Evolutionary conservation across 352 stramenopile genomes (phyloP).

Genomic region (Albugo candida): DNA sequence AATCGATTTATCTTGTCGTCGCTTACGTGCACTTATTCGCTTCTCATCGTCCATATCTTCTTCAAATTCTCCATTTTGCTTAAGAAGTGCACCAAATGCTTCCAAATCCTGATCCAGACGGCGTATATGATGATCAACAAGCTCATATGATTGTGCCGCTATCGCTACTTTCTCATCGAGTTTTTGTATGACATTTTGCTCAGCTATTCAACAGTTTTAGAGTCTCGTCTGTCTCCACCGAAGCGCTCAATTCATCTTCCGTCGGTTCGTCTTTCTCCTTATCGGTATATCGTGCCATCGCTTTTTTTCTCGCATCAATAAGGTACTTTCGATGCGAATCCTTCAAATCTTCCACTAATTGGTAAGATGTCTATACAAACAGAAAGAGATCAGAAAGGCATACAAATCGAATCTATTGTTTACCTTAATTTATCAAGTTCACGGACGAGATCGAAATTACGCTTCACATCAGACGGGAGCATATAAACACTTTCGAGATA

Average conservation of each 20-base stretch:
- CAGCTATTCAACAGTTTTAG: constrained; percentile 26
- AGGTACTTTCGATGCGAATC: constrained; percentile 44
- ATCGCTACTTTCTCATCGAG: constrained; percentile 79
- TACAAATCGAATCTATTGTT: background rate
- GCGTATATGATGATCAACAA: constrained; percentile 74
- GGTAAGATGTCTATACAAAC: constrained; percentile 37
- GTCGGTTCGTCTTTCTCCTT: constrained; percentile 19
- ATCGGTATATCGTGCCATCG: constrained; percentile 37
- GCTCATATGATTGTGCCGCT: constrained; percentile 66
- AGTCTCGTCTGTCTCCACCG: constrained; percentile 35
- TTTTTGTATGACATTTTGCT: constrained; percentile 60
- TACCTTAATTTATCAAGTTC: constrained; percentile 63
- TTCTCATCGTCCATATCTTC: constrained; percentile 48
- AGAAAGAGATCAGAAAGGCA: background rate
- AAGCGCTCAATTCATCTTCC: constrained; percentile 34
- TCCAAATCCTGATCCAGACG: constrained; percentile 60
- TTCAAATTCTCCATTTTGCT: constrained; percentile 59
- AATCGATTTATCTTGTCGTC: background rate
- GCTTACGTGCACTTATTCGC: background rate
- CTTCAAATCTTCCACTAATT: constrained; percentile 56
- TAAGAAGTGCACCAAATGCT: constrained; percentile 43
- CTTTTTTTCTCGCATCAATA: constrained; percentile 28
- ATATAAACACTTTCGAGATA: constrained; percentile 80
- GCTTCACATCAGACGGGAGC: constrained; percentile 77
- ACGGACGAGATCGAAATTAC: constrained; percentile 79